phyloP scores from a whole-genome alignment of 2,329 filamentous ascomycete species.

The Xylariaceae sp. region DNA sequence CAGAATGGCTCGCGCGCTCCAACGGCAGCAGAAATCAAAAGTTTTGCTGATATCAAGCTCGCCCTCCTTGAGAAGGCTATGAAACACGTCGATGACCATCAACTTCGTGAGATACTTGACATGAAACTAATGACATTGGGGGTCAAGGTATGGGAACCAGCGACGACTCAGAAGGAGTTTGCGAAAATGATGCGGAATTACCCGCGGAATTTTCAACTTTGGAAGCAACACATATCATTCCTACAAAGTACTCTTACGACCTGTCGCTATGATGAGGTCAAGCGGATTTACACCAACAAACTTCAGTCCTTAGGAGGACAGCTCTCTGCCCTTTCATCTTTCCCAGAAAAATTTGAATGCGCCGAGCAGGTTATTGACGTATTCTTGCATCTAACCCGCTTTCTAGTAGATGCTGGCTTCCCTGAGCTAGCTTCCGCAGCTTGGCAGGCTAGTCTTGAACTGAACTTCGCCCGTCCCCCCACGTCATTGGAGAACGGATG shows the following conservation, averaged over 20 bases:
- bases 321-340: slow-evolving; percentile 6
- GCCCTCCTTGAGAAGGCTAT: slow-evolving; percentile 76
- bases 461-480: slow-evolving; percentile 56
- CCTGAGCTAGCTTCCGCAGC: slow-evolving; percentile 68
- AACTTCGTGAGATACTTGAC: slow-evolving; percentile 56
- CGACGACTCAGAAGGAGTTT: slow-evolving; percentile 61
- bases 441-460: slow-evolving; percentile 80
- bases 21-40: slow-evolving; percentile 58
- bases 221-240: slow-evolving; percentile 69
- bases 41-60: slow-evolving; percentile 73
- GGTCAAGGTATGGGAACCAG: slow-evolving; percentile 64
- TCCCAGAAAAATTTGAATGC: slow-evolving; percentile 12
- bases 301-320: slow-evolving; percentile 37
- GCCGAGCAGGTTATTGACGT: slow-evolving; percentile 58
- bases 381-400: slow-evolving; percentile 66
- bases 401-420: slow-evolving; percentile 73
- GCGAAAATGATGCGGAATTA: slow-evolving; percentile 51
- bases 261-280: slow-evolving; percentile 65
- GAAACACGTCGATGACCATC: slow-evolving; percentile 42
- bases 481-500: slow-evolving; percentile 26
- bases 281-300: slow-evolving; percentile 54
- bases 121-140: slow-evolving; percentile 70
- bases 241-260: slow-evolving; percentile 61
- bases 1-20: slow-evolving; percentile 41
- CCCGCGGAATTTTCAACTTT: slow-evolving; percentile 57